Percentiles rank a stretch among this genome's conserved stretches.
phyloP scores from a whole-genome alignment of 768 basidiomycete species.

The Boletales sp. region DNA sequence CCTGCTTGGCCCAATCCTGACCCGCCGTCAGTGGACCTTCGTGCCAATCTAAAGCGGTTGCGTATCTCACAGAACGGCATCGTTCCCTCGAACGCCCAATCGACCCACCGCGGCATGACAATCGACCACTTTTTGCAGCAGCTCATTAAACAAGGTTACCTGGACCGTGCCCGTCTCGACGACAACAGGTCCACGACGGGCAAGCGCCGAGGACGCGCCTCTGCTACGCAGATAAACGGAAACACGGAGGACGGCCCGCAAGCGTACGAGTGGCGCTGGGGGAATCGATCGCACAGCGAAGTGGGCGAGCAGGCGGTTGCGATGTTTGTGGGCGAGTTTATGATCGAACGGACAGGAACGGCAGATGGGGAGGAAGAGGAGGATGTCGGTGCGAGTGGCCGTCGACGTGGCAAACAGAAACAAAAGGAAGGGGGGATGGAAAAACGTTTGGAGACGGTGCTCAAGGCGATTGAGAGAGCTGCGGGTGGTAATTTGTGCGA shows the following conservation, averaged over 20 bases:
- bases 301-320: conserved; percentile 77
- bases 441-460: conserved; percentile 31
- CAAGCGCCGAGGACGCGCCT: conserved; percentile 56
- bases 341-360: conserved; percentile 36
- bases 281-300: conserved; percentile 72
- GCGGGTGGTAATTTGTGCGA: conserved; percentile 56
- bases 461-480: conserved; percentile 45
- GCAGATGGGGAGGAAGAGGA: conserved; percentile 18
- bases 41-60: conserved; percentile 64
- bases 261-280: conserved; percentile 80
- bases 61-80: conserved; percentile 49
- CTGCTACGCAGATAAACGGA: conserved; percentile 38
- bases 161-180: conserved; percentile 63
- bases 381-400: not conserved
- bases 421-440: conserved; percentile 11
- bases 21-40: conserved; percentile 59
- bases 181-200: conserved; percentile 41
- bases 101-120: conserved; percentile 47
- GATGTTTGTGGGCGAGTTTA: conserved; percentile 76
- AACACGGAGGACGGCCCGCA: conserved; percentile 23
- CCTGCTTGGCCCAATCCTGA: too few species aligned
- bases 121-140: conserved; percentile 64
- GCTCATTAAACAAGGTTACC: conserved; percentile 69
- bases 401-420: conserved; percentile 16
- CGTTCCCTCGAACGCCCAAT: conserved; percentile 50